Percentiles rank a stretch among this genome's conserved stretches.
phyloP scores from a whole-genome alignment of 768 basidiomycete species.

The Daedaleopsis sinensis region DNA sequence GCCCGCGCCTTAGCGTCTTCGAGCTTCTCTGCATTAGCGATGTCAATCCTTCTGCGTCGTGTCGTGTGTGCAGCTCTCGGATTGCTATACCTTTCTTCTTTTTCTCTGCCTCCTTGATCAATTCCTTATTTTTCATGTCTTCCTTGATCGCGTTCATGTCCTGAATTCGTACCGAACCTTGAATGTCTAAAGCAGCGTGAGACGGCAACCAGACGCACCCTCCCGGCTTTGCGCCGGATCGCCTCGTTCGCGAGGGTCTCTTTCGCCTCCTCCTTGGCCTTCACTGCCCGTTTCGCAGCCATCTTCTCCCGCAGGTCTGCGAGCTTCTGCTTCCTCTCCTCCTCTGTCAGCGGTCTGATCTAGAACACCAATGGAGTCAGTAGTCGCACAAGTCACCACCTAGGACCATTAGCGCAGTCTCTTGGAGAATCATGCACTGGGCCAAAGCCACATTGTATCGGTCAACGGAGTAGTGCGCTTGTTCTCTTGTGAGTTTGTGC shows the following conservation, averaged over 20 bases:
- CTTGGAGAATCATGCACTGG: too few relatives aligned
- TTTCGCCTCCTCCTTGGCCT: slow-evolving; percentile 72
- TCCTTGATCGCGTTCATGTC: slow-evolving; percentile 76
- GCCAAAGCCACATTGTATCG: too few relatives aligned
- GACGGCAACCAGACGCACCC: slow-evolving; percentile 44
- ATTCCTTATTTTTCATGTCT: slow-evolving; percentile 75
- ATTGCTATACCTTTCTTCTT: slow-evolving; percentile 66
- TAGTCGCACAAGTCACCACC: neutral
- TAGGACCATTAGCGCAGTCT: too few relatives aligned
- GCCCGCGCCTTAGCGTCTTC: slow-evolving; percentile 86
- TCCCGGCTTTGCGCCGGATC: slow-evolving; percentile 84
- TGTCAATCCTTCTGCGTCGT: neutral
- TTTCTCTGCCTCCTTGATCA: slow-evolving; percentile 80
- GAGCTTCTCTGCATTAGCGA: slow-evolving; percentile 68
- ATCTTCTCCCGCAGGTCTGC: slow-evolving; percentile 80
- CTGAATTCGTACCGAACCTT: slow-evolving; percentile 36
- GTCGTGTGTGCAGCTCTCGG: neutral
- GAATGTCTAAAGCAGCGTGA: too few relatives aligned
- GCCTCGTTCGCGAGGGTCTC: slow-evolving; percentile 76
- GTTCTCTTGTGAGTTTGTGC: too few relatives aligned
- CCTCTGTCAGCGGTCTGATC: slow-evolving; percentile 95
- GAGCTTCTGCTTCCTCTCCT: slow-evolving; percentile 84
- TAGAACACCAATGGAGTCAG: slow-evolving; percentile 28
- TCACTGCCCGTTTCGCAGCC: slow-evolving; percentile 74
- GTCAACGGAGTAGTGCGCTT: too few relatives aligned